Evolutionary conservation across 2,329 filamentous ascomycete genomes (phyloP).

Genomic region (Fusarium kyushuense): DNA sequence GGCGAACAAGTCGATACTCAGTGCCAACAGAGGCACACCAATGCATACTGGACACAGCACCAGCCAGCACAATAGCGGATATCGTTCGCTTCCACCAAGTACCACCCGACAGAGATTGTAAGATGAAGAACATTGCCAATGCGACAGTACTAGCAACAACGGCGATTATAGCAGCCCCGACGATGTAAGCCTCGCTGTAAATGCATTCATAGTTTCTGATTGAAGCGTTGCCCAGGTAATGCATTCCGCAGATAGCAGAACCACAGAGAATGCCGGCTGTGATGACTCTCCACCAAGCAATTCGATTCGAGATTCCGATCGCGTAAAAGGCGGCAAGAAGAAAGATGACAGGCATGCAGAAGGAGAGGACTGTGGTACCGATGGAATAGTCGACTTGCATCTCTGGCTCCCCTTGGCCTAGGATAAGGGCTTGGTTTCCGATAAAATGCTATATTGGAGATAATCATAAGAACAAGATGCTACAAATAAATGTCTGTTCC

Average conservation of each 20-base stretch:
- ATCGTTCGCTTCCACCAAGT: constrained; percentile 79
- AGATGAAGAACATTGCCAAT: constrained; percentile 81
- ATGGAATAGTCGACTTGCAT: constrained; percentile 17
- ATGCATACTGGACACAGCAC: constrained; percentile 89
- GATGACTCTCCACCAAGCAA: constrained; percentile 69
- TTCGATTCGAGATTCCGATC: constrained; percentile 69
- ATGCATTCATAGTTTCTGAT: constrained; percentile 81
- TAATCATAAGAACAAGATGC: neutral
- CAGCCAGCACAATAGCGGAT: constrained; percentile 76
- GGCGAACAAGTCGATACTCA: constrained; percentile 68
- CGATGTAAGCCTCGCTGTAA: constrained; percentile 70
- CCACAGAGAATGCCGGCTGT: constrained; percentile 78
- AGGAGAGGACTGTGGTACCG: constrained; percentile 16
- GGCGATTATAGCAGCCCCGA: constrained; percentile 78
- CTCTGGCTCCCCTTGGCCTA: constrained; percentile 5
- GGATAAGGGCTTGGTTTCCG: constrained; percentile 11
- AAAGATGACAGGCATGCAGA: constrained; percentile 66
- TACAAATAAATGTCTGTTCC: neutral
- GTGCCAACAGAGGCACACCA: constrained; percentile 83
- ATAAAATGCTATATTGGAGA: constrained; percentile 14
- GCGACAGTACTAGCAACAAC: constrained; percentile 77
- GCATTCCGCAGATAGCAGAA: constrained; percentile 83
- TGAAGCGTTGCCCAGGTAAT: constrained; percentile 85
- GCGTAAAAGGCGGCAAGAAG: constrained; percentile 79
- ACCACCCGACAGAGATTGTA: constrained; percentile 80